Evolutionary conservation across 345 rosid genomes (phyloP), one percentile per base, ranked within the genome.

Genomic region (Crucihimalaya himalaica): DNA sequence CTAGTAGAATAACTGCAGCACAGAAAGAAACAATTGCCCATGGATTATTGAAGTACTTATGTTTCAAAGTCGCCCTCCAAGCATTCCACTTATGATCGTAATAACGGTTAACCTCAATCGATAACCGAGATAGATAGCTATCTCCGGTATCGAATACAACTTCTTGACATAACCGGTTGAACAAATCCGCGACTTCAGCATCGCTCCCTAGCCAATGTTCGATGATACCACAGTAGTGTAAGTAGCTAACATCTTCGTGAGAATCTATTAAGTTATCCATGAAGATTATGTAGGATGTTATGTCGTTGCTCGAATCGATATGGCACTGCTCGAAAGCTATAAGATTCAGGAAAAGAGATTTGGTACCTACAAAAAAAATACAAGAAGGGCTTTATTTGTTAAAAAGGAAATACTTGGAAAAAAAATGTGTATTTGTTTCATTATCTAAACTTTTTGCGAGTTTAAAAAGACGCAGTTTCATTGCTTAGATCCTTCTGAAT

Each of bases 161-260:
- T 78, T 88, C 99, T 79, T 88, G 84, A 63, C 99, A 88, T 12
- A 95, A 79, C 0, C 88, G 84, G 84, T 95, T 89, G 85, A 91
- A 88, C 40, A 95, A 84, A 66, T 95, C 88, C 0, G 97, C 97
- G 2, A 91, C 99, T 68, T 89, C 97, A 0, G 84, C 82, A 21
- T 95, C 96, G 6, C 93, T 91, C 16, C 97, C 97, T 10, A 91
- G 87, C 97, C 96, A 91, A 69, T 91, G 96, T 77, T 95, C 96
- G 0, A 91, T 79, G 8, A 89, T 87, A 25, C 95, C 96, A 0
- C 83, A 80, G 54, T 87, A 87, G 56, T 89, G 97, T 12, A 95
- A 89, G 89, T 87, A 85, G 8, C 85, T 88, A 0, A 91, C 93
- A 28, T 89, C 98, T 78, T 81, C 86, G 0, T 87, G 89, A 0